Conservation (phyloP, 345 rosid species). For the Reutealis trisperma region DNA sequence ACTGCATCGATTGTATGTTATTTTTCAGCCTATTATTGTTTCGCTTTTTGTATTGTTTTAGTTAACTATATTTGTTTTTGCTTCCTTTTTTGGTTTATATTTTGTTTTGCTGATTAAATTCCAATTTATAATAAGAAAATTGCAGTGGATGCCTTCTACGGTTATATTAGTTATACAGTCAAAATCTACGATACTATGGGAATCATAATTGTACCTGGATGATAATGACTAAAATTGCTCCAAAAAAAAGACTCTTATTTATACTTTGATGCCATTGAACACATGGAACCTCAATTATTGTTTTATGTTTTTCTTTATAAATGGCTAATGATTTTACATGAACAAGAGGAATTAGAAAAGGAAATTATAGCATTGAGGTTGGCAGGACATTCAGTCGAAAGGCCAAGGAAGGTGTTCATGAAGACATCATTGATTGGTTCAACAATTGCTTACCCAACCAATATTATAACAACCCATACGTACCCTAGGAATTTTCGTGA, state of each 20-base stretch:
- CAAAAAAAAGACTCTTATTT: too few relatives aligned
- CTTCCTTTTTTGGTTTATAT: too few relatives aligned
- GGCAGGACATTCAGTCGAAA: conserved; percentile 81
- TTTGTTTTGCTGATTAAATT: not conserved
- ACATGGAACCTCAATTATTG: too few relatives aligned
- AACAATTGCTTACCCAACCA: too few relatives aligned
- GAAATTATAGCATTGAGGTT: conserved; percentile 55
- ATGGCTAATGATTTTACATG: not conserved
- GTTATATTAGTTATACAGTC: too few relatives aligned
- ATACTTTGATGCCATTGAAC: not conserved
- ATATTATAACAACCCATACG: too few relatives aligned
- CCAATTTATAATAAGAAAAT: not conserved
- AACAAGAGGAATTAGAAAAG: conserved; percentile 27
- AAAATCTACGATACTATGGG: not conserved
- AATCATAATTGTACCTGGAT: not conserved
- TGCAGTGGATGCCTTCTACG: not conserved
- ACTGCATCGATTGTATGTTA: not conserved
- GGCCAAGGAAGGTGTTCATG: conserved; percentile 75
- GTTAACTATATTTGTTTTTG: not conserved
- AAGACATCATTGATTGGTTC: too few relatives aligned
- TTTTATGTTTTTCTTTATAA: too few relatives aligned
- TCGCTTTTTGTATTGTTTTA: not conserved
- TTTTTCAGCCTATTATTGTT: not conserved
- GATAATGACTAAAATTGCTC: too few relatives aligned
- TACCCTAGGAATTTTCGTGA: too few relatives aligned